Evolutionary conservation across 306 rosid species (phyloP), one percentile per base, ranked within the genome.

Genomic region (barrel medic (Medicago truncatula)): DNA sequence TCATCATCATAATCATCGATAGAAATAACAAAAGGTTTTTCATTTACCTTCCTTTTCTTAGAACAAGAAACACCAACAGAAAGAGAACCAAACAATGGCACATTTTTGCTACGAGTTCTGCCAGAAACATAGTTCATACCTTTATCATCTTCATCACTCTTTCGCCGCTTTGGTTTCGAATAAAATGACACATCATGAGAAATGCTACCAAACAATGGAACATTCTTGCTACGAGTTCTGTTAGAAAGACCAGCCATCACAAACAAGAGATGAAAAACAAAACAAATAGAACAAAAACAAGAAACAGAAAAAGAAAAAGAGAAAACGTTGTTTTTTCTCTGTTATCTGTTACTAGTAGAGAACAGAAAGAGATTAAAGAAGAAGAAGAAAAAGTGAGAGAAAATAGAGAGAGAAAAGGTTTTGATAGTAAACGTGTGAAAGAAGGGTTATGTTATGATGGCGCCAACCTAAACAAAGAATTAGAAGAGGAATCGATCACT

Each of bases 101-200:
- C 70, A 10, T 39, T 64, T 15, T 6, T 64, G 31, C 70, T 64
- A 4, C 70, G 70, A 4, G 70, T 64, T 11, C 70, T 17, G 7
- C 70, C 5, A 16, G 69, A 63, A 63, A 63, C 69, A 17, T 25
- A 15, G 4, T 4, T 7, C 57, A n/a, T n/a, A 50, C 21, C 9
- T 20, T 0, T n/a, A n/a, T n/a, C 10, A 4, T 14, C 4, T 47
- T 47, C 54, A 47, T 11, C 16, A n/a, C 1, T 52, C 20, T 16
- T 52, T 8, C 60, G 18, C 4, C 13, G 28, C 28, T 18, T 54
- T 0, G 28, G 4, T 47, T 47, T 14, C 15, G n/a, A 47, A 6
- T 7, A 17, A 17, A 11, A 17, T 10, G 60, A 54, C 0, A 28
- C 28, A 18, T 54, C 13, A 54, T 17, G 1, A 8, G 60, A 18